A percentile compares a stretch with the other conserved stretches of the same genome.
phyloP scores from a whole-genome alignment of 2,329 filamentous ascomycete species.

The Venturia carpophila region DNA sequence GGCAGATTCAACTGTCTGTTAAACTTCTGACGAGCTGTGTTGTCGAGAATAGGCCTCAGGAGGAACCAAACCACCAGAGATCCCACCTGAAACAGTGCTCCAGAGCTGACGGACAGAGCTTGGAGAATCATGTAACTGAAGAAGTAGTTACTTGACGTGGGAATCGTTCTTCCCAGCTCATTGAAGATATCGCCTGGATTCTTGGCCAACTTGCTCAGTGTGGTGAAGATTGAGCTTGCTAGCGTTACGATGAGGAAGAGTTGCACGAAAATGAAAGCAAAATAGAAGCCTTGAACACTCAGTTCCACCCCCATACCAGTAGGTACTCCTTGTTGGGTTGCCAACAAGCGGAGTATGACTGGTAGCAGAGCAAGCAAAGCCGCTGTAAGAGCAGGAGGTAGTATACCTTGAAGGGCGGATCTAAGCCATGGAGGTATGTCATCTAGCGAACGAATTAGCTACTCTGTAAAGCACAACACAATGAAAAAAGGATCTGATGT shows the following conservation, averaged over 20 bases:
- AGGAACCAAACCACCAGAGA: conserved; percentile 74
- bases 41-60: conserved; percentile 72
- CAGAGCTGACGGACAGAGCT: conserved; percentile 81
- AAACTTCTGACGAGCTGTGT: conserved; percentile 66
- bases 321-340: conserved; percentile 67
- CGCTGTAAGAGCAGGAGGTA: conserved; percentile 70
- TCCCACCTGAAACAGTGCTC: conserved; percentile 77
- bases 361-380: conserved; percentile 76
- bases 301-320: conserved; percentile 73
- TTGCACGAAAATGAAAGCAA: conserved; percentile 88
- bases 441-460: conserved; percentile 55
- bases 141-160: conserved; percentile 89
- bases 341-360: conserved; percentile 65
- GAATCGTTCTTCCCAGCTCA: conserved; percentile 69
- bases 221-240: conserved; percentile 42
- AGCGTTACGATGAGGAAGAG: conserved; percentile 90
- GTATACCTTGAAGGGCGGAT: conserved; percentile 71
- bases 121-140: conserved; percentile 98
- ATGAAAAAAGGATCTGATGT: conserved; percentile 40
- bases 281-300: conserved; percentile 88
- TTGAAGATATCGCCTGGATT: conserved; percentile 61
- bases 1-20: conserved; percentile 69
- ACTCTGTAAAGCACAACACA: neutral
- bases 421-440: conserved; percentile 53
- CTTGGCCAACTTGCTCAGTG: conserved; percentile 52